Base-by-base conservation (phyloP, 257 asterid genomes). In the Ligustrum vulgare region DNA sequence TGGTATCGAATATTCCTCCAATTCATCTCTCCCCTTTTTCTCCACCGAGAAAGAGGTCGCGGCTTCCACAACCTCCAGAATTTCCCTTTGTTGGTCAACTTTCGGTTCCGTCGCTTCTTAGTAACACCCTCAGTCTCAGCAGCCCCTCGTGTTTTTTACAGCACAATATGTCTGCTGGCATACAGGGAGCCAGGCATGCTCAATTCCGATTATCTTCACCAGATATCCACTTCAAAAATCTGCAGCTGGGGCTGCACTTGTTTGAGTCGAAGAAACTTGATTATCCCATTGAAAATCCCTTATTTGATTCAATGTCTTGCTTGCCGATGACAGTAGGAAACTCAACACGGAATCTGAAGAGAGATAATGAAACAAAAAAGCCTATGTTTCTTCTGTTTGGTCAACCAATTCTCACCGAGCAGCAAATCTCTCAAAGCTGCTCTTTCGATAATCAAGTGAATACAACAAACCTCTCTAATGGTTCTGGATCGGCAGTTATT, bases 181-280 rank as follows among this genome's bases (percentile, higher is more conserved):
- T 90, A 87, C 97, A 91, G 97, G 97, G 97, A 90, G 91, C 97
- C 97, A 91, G 97, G 97, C 97, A 91, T 82, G 80, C 89, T 77
- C 91, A 82, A 31, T 82, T 80, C 32, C 84, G 86, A 79, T 75
- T 79, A 72, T 69, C 85, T 20, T 75, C 90, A 18, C 37, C 87
- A 23, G 89, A 89, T 77, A 82, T 80, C 77, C 91, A 78, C 33
- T 74, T 79, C 81, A 82, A 84, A 84, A 87, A 81, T 69, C 85
- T 86, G 80, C 93, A 83, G 75, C 34, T 77, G 20, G 88, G 87
- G 49, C 81, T 75, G 70, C 84, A 79, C 35, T 88, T 92, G 1
- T 82, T 86, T 20, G 83, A 83, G 78, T 77, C 78, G 75, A 80
- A 84, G 85, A 89, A 80, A 72, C 82, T 82, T 12, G 83, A 82